Base-by-base conservation (phyloP, 257 asterid species). In the Buddleja alternifolia region DNA sequence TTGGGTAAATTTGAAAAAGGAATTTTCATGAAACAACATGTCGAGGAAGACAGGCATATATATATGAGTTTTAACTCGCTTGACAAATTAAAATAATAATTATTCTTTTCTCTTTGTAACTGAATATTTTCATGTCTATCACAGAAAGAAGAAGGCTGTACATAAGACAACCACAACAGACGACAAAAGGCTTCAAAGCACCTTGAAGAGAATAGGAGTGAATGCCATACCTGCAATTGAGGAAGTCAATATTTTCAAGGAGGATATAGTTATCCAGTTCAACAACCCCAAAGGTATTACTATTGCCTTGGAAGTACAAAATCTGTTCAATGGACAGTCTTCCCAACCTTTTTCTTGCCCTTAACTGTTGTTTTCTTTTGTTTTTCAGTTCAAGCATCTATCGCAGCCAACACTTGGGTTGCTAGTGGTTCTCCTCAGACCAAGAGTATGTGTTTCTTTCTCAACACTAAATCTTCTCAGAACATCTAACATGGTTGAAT, bases 341-440 rank as follows among this genome's bases (percentile, higher is more conserved):
- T 39, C 25, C 10, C 4, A 8, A 39, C 8, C 10, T 48, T 25
- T 57, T 3, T 3, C 40, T 66, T 4, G 1, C 39, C 11, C 36
- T 7, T 62, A 56, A 45, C 24, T 71, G 7, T 51, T 20, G 14
- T 16, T 63, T 52, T 60, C 6, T 2, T 21, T 15, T 39, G 17
- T 41, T 65, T 29, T 68, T 50, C 87, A 87, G 94, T 87, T 77
- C 89, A 84, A 82, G 94, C 94, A 47, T 84, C 90, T 15, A 79
- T 87, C 23, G 90, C 87, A 47, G 90, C 90, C 80, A 84, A 87
- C 82, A 87, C 94, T 37, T 87, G 94, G 89, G 90, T 84, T 69
- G 90, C 84, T 52, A 82, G 90, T 75, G 94, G 94, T 32, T 67
- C 94, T 67, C 90, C 94, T 67, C 90, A 84, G 80, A 87, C 82